Evolutionary conservation across 306 rosid species (phyloP).

Genomic region (Cicer bijugum): DNA sequence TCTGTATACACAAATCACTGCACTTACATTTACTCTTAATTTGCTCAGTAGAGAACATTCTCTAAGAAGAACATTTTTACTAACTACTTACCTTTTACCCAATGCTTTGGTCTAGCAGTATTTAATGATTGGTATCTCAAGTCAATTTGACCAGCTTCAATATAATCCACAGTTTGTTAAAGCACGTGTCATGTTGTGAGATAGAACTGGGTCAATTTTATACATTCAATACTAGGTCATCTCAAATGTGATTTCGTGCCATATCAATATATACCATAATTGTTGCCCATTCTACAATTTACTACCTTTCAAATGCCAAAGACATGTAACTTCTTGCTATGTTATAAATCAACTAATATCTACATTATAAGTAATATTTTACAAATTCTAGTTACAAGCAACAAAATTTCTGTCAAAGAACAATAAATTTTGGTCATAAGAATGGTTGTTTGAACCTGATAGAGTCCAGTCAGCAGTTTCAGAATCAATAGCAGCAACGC

Average conservation of each 20-base stretch:
- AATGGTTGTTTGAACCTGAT: slow-evolving; percentile 50
- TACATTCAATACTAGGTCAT: neutral
- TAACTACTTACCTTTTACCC: no score
- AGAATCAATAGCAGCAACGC: slow-evolving; percentile 35
- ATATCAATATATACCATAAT: neutral
- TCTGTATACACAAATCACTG: no score
- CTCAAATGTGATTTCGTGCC: neutral
- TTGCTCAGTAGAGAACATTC: no score
- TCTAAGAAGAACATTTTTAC: no score
- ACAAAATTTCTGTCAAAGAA: slow-evolving; percentile 38
- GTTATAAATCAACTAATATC: slow-evolving; percentile 37
- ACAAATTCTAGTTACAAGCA: slow-evolving; percentile 45
- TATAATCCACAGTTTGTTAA: neutral
- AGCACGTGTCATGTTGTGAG: neutral
- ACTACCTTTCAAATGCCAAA: slow-evolving; percentile 6
- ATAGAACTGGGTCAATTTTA: slow-evolving; percentile 10
- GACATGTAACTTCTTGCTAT: neutral
- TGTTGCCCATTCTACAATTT: neutral
- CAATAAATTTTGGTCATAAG: slow-evolving; percentile 46
- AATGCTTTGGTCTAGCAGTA: neutral
- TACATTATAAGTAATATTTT: slow-evolving; percentile 22
- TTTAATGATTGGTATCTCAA: slow-evolving; percentile 6
- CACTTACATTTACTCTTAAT: no score
- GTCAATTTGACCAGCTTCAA: slow-evolving; percentile 25
- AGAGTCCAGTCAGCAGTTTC: slow-evolving; percentile 40